phyloP scores from a whole-genome alignment of 306 rosid genomes.

The Ochetophila trinervis region DNA sequence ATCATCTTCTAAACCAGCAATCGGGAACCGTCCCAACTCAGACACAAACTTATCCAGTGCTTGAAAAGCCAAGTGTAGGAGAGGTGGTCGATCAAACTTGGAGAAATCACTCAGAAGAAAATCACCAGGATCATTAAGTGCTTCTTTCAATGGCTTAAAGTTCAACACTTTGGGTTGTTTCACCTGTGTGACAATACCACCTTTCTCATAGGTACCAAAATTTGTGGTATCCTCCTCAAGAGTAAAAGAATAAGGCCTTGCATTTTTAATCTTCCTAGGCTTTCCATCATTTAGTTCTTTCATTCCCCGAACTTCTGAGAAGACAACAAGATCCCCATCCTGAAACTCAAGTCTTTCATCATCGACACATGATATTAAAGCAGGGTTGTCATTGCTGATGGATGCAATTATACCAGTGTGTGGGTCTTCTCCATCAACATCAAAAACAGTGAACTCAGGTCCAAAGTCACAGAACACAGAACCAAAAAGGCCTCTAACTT shows the following conservation, averaged over 20 bases:
- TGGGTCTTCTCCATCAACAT: conserved; percentile 91
- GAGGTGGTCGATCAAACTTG: conserved; percentile 74
- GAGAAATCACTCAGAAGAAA: conserved; percentile 88
- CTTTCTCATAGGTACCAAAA: conserved; percentile 66
- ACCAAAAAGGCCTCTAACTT: conserved; percentile 98
- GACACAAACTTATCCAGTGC: conserved; percentile 65
- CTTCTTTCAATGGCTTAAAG: conserved; percentile 67
- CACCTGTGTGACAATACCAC: conserved; percentile 84
- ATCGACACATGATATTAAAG: conserved; percentile 74
- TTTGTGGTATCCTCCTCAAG: conserved; percentile 82
- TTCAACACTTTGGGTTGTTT: conserved; percentile 75
- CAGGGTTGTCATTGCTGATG: conserved; percentile 72
- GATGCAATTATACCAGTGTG: conserved; percentile 84
- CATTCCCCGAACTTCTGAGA: conserved; percentile 91
- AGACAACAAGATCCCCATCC: conserved; percentile 91
- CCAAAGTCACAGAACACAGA: conserved; percentile 93
- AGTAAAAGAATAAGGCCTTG: conserved; percentile 70
- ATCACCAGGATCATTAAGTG: conserved; percentile 73
- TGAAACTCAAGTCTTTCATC: conserved; percentile 93
- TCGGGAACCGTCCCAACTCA: conserved; percentile 64
- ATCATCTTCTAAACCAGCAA: conserved; percentile 80
- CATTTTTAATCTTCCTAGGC: conserved; percentile 67
- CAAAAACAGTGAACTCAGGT: conserved; percentile 82
- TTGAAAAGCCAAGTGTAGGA: conserved; percentile 76
- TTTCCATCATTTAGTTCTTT: conserved; percentile 81